A percentile compares a stretch with the other conserved stretches of the same genome.
These are phyloP conservation scores for Wallacemonas sp. DNA, from an alignment of 208 protist genomes.

Conservation along the genomic window DNA sequence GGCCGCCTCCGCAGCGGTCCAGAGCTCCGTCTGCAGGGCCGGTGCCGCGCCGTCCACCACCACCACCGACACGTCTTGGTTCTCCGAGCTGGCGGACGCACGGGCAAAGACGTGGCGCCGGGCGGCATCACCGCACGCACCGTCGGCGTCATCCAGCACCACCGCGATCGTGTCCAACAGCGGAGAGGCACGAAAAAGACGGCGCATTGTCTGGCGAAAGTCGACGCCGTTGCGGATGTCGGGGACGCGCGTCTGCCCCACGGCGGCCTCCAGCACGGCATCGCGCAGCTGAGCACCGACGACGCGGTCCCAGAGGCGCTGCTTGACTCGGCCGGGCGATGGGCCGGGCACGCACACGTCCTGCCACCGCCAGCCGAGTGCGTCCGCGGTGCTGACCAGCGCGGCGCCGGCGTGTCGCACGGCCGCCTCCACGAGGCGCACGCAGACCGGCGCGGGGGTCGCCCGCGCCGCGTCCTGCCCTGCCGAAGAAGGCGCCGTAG, in stretches of 20 bases:
- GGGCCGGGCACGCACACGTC: constrained; percentile 3
- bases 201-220: constrained; percentile 13
- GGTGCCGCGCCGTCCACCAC: constrained; percentile 12
- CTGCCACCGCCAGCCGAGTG: constrained; percentile 3
- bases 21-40: constrained; percentile 12
- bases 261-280: neutral
- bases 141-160: constrained; percentile 6
- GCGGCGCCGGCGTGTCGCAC: neutral
- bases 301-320: constrained; percentile 10
- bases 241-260: neutral
- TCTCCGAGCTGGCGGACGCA: neutral
- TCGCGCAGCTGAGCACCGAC: constrained; percentile 10
- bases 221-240: neutral
- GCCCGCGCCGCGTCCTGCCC: too few species aligned
- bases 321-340: neutral
- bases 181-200: neutral
- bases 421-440: constrained; percentile 2
- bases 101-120: neutral
- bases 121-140: neutral
- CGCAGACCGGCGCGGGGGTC: neutral
- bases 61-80: neutral
- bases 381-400: neutral
- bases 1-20: neutral
- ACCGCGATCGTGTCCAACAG: neutral
- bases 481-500: too few species aligned